Conservation (phyloP, 2,329 filamentous ascomycete genomes). For the Corynespora cassiicola region DNA sequence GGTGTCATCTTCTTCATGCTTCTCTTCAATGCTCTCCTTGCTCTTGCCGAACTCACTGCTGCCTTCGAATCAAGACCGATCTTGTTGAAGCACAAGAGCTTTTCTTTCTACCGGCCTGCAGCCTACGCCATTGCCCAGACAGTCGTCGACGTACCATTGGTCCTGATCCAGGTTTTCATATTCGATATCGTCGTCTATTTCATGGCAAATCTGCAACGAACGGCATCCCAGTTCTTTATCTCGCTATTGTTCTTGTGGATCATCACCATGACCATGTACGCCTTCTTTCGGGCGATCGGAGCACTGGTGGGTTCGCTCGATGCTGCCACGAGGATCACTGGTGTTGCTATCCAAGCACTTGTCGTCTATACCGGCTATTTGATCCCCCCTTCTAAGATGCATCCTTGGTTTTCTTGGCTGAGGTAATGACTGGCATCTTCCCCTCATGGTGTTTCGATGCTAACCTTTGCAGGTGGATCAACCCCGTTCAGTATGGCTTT, state of each 20-base stretch:
- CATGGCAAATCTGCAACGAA: slow-evolving; percentile 63
- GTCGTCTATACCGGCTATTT: slow-evolving; percentile 50
- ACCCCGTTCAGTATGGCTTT: slow-evolving; percentile 73
- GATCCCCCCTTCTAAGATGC: slow-evolving; percentile 48
- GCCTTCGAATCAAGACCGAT: slow-evolving; percentile 70
- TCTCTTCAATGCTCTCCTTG: slow-evolving; percentile 68
- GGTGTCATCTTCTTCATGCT: slow-evolving; percentile 69
- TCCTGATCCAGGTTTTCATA: slow-evolving; percentile 63
- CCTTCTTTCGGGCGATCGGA: slow-evolving; percentile 48
- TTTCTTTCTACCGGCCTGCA: slow-evolving; percentile 70
- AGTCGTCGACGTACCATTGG: slow-evolving; percentile 63
- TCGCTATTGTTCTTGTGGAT: slow-evolving; percentile 68
- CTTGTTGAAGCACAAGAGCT: slow-evolving; percentile 73
- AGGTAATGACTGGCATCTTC: slow-evolving; percentile 6
- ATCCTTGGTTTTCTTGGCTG: slow-evolving; percentile 49
- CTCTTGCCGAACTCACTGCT: slow-evolving; percentile 66
- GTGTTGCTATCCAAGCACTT: slow-evolving; percentile 48
- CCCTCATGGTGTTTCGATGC: not conserved
- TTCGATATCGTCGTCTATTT: slow-evolving; percentile 70
- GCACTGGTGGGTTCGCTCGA: slow-evolving; percentile 43
- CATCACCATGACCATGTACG: slow-evolving; percentile 52
- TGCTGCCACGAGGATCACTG: slow-evolving; percentile 47
- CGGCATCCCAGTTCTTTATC: slow-evolving; percentile 69
- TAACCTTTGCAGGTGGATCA: slow-evolving; percentile 40
- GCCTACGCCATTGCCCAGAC: slow-evolving; percentile 66